phyloP scores from a whole-genome alignment of 2,329 filamentous ascomycete genomes.

The Colletotrichum sp. region DNA sequence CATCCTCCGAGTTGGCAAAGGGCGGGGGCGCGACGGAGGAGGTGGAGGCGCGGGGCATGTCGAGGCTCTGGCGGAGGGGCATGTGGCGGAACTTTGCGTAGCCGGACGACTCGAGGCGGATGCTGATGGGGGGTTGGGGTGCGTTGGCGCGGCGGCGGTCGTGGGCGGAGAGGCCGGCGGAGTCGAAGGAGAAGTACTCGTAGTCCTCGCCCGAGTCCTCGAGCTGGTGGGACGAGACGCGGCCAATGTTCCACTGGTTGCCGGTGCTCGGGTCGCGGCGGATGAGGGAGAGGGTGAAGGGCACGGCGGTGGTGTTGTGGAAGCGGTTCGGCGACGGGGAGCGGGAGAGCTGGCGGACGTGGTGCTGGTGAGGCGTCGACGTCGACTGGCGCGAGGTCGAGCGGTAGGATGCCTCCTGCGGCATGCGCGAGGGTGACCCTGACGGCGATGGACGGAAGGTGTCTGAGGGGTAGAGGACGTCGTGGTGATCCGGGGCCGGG shows the following conservation, averaged over 20 bases:
- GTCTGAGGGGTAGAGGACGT: neutral
- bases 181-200: conserved; percentile 25
- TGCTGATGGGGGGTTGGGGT: conserved; percentile 49
- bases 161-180: conserved; percentile 23
- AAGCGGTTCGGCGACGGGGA: conserved; percentile 44
- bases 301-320: conserved; percentile 38
- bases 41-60: conserved; percentile 23
- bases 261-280: conserved; percentile 74
- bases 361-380: neutral
- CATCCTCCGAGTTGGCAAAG: conserved; percentile 16
- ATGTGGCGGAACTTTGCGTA: conserved; percentile 63
- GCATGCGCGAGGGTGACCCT: neutral
- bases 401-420: neutral
- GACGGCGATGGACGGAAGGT: neutral
- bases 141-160: conserved; percentile 21
- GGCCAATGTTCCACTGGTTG: conserved; percentile 78
- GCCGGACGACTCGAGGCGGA: conserved; percentile 59
- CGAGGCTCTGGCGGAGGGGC: conserved; percentile 42
- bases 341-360: conserved; percentile 8
- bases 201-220: conserved; percentile 40
- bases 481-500: neutral
- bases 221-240: conserved; percentile 60
- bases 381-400: neutral
- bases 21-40: neutral
- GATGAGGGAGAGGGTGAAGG: conserved; percentile 68